Evolutionary conservation across 306 rosid genomes (phyloP), one percentile per base, ranked within the genome.

Genomic region (Pueraria montana): DNA sequence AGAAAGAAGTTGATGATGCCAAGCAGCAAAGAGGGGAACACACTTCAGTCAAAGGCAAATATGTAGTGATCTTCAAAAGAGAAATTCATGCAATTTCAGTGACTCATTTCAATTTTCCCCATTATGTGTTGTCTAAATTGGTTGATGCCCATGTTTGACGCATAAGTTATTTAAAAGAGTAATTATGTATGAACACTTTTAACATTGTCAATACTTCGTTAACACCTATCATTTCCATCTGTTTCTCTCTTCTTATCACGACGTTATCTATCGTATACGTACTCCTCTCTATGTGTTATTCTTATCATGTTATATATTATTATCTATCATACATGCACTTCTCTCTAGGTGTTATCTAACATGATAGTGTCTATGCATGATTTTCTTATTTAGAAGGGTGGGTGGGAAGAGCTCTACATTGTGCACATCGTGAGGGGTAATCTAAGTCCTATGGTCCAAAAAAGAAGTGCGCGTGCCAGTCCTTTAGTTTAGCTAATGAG

Each of bases 1-100:
- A 38, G 17, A 45, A n/a, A n/a, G 20, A 63, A 65, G 14, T 62
- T 43, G 43, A 43, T 61, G 59, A 76, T 76, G 71, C 30, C 18
- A 46, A 63, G 18, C 81, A 46, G 0, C 34, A 64, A 78, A 64
- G 21, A 20, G 24, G 72, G 74, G 50, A 65, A 16, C 74, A 64
- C 20, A 65, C 52, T 49, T 64, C 23, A 63, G 50, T 78, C 64
- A 48, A 61, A 59, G 30, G 80, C 26, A 75, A 52, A 20, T 11
- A 52, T 36, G 10, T 38, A n/a, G 4, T 12, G 21, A 18, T 12
- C 13, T 74, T 34, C 0, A 36, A 53, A 43, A 40, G 4, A 8
- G 4, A 43, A 4, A 6, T 14, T 75, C 0, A 14, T 9, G 14
- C 64, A 52, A 21, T 48, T 21, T 49, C 8, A 4, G n/a, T 20